Base-by-base conservation (phyloP, 1,284 basidiomycete genomes). In the Ceratobasidium papillatum region DNA sequence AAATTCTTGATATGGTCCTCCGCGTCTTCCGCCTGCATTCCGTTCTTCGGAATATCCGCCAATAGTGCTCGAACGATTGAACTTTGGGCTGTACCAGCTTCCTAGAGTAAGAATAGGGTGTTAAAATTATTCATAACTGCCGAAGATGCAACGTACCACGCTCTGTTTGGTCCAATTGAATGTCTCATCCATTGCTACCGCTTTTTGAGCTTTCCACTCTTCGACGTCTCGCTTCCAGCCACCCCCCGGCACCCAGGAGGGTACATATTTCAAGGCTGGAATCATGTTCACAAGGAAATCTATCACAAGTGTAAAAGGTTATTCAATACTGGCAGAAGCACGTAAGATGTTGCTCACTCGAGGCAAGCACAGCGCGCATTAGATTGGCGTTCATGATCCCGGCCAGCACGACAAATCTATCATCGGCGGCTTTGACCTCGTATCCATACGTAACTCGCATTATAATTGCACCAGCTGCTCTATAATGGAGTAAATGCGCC, bases 271-370 rank as follows among this genome's bases (percentile, higher is more conserved):
- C 27, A 75, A 64, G 51, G 17, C 32, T 43, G 66, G 84, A 0
- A 87, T 87, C 0, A 87, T 88, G 64, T 80, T 80, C 74, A 52
- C 62, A 9, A 62, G 9, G 27, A 11, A 41, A 27, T 41, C 58
- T 63, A 59, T 34, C 36, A 36, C 17, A 27, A 38, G n/a, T n/a
- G n/a, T n/a, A n/a, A n/a, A n/a, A n/a, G n/a, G 38, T 41, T 41
- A 41, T 41, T 41, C 38, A 41, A 14, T 41, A 41, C 14, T 41
- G n/a, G n/a, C n/a, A n/a, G n/a, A n/a, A n/a, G n/a, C n/a, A n/a
- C n/a, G n/a, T n/a, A n/a, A n/a, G n/a, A n/a, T n/a, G n/a, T n/a
- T n/a, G n/a, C 77, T 0, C 76, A 76, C 36, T 75, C 52, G 8
- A 78, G 78, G 36, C 78, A 58, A 1, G 79, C 78, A n/a, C 79